Evolutionary conservation across 116 monocot genomes (phyloP).

Genomic region (Zostera marina): DNA sequence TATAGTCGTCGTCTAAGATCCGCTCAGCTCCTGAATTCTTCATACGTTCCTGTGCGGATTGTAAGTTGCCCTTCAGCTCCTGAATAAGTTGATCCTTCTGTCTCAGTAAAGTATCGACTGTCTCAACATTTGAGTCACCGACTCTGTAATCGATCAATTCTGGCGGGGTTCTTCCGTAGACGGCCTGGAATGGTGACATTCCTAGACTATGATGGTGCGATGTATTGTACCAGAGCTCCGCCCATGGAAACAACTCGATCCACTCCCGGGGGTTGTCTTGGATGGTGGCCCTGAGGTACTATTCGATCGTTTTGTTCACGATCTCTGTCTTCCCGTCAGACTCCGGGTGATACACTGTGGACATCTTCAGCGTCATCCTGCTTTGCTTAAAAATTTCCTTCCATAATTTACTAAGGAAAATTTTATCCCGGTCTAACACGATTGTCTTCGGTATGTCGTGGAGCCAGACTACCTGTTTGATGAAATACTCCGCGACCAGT

Average conservation of each 20-base stretch:
- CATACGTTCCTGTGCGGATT: neutral
- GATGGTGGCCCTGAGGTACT: neutral
- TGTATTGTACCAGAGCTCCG: neutral
- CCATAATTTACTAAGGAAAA: neutral
- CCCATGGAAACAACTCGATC: neutral
- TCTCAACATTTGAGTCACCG: neutral
- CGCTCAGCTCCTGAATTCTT: too few relatives aligned
- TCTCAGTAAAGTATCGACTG: neutral
- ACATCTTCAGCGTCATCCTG: neutral
- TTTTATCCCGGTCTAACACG: neutral
- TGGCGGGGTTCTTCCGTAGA: neutral
- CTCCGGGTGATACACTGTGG: neutral
- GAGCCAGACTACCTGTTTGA: neutral
- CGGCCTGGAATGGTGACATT: neutral
- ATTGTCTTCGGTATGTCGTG: constrained; percentile 1
- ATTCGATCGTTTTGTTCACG: neutral
- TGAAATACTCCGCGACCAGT: neutral
- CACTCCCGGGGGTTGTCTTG: neutral
- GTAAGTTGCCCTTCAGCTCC: neutral
- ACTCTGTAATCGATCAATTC: neutral
- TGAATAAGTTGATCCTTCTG: neutral
- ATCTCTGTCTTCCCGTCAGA: neutral
- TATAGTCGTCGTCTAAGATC: too few relatives aligned
- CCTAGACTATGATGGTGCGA: neutral
- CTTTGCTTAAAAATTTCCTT: neutral